Percentiles rank a stretch among this genome's conserved stretches.
These are phyloP conservation scores for Gnomoniopsis smithogilvyi DNA, from an alignment of 2,329 filamentous ascomycete species.

Conservation along the genomic window DNA sequence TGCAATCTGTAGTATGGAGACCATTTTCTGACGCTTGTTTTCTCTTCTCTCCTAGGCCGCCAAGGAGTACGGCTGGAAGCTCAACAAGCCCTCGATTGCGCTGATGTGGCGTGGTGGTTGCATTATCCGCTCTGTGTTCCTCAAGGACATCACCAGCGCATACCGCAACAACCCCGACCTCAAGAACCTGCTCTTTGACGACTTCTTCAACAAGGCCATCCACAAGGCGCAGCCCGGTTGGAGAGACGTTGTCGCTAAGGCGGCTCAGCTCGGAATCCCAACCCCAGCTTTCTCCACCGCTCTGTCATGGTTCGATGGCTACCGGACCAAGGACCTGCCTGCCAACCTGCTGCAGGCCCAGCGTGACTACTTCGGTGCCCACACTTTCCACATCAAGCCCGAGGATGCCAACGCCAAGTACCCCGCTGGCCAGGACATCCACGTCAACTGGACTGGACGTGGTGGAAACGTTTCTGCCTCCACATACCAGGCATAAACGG, in stretches of 20 bases:
- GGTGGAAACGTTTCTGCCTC: slow-evolving; percentile 96
- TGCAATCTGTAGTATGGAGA: neutral
- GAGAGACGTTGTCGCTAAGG: slow-evolving; percentile 88
- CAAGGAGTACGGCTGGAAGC: slow-evolving; percentile 95
- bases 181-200: slow-evolving; percentile 96
- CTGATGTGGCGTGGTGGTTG: slow-evolving; percentile 99
- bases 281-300: slow-evolving; percentile 96
- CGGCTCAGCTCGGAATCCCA: slow-evolving; percentile 90
- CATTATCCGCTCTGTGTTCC: slow-evolving; percentile 99
- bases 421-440: slow-evolving; percentile 81
- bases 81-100: slow-evolving; percentile 99
- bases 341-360: slow-evolving; percentile 98
- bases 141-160: slow-evolving; percentile 98
- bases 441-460: slow-evolving; percentile 99
- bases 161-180: slow-evolving; percentile 94
- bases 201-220: slow-evolving; percentile 99
- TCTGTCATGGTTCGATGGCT: slow-evolving; percentile 97
- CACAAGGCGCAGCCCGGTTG: slow-evolving; percentile 92
- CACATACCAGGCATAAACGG: slow-evolving; percentile 87
- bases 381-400: slow-evolving; percentile 87
- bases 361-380: slow-evolving; percentile 98
- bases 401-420: slow-evolving; percentile 75
- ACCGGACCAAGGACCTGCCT: slow-evolving; percentile 94
- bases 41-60: slow-evolving; percentile 62
- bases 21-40: slow-evolving; percentile 22